Percentiles rank a stretch among this genome's conserved stretches.
Evolutionary conservation across 2,329 filamentous ascomycete species (phyloP).

Genomic region (Cryphonectria nitschkei): DNA sequence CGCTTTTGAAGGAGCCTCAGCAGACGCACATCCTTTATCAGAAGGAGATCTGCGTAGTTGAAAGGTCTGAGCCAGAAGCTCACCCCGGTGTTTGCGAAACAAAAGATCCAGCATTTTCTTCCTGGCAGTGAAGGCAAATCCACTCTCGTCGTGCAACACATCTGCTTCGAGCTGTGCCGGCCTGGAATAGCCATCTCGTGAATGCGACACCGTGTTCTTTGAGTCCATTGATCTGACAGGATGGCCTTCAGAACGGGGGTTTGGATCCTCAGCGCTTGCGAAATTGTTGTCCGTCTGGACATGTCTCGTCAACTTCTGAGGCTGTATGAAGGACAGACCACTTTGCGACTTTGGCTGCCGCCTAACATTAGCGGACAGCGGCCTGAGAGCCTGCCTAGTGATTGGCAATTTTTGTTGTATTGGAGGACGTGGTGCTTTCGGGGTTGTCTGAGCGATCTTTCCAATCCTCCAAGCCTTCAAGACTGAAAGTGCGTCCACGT

Average conservation of each 20-base stretch:
- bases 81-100: constrained; percentile 48
- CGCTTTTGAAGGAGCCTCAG: constrained; percentile 28
- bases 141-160: constrained; percentile 40
- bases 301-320: constrained; percentile 37
- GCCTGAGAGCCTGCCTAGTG: constrained; percentile 34
- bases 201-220: neutral
- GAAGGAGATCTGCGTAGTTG: constrained; percentile 10
- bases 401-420: constrained; percentile 19
- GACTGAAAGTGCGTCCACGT: constrained; percentile 58
- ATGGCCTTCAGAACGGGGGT: neutral
- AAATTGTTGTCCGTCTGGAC: constrained; percentile 38
- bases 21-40: neutral
- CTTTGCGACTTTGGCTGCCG: neutral
- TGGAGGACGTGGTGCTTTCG: constrained; percentile 13
- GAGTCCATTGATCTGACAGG: neutral
- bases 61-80: constrained; percentile 26
- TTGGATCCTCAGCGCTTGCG: constrained; percentile 30
- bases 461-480: constrained; percentile 61
- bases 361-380: constrained; percentile 31
- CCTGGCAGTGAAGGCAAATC: constrained; percentile 50
- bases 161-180: constrained; percentile 62
- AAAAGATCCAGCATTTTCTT: constrained; percentile 61
- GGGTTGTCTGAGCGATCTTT: constrained; percentile 47
- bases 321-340: constrained; percentile 33
- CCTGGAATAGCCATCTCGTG: constrained; percentile 34